Conservation (phyloP, 305 asterid species). For the Ilex paraguariensis region DNA sequence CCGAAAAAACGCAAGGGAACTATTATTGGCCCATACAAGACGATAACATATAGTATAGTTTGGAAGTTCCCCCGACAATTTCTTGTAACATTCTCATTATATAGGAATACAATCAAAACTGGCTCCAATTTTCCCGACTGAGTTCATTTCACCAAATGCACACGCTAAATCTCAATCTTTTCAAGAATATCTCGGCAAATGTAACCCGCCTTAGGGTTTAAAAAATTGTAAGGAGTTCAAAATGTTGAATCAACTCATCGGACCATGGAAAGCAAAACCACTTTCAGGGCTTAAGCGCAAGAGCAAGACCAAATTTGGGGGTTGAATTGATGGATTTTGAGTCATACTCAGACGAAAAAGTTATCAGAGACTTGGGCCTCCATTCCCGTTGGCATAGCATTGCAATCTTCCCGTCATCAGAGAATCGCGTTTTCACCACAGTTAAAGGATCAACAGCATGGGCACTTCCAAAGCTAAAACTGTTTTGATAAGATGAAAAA, state of each 20-base stretch:
- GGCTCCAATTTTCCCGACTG: constrained; percentile 17
- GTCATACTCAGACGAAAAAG: constrained; percentile 78
- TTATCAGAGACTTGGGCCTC: constrained; percentile 74
- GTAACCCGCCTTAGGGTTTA: constrained; percentile 17
- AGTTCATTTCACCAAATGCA: constrained; percentile 9
- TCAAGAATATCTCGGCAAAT: constrained; percentile 7
- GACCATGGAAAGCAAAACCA: constrained; percentile 9
- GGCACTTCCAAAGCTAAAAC: constrained; percentile 64
- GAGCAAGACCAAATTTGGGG: constrained; percentile 67
- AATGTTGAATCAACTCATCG: constrained; percentile 15
- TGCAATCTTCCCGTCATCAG: constrained; percentile 64
- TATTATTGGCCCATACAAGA: too few relatives aligned
- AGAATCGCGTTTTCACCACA: constrained; percentile 58
- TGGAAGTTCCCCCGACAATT: not conserved
- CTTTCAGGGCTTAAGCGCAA: constrained; percentile 73
- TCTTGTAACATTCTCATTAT: constrained; percentile 24
- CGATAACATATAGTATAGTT: too few relatives aligned
- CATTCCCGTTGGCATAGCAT: constrained; percentile 66
- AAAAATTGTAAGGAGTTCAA: constrained; percentile 14
- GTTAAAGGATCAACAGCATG: constrained; percentile 57
- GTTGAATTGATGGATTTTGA: constrained; percentile 36
- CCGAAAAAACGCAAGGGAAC: too few relatives aligned
- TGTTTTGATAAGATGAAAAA: constrained; percentile 49
- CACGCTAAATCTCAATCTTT: not conserved
- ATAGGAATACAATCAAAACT: constrained; percentile 28